Evolutionary conservation across 2,329 filamentous ascomycete species (phyloP), one percentile per base, ranked within the genome.

Genomic region (Penicillium crustosum): DNA sequence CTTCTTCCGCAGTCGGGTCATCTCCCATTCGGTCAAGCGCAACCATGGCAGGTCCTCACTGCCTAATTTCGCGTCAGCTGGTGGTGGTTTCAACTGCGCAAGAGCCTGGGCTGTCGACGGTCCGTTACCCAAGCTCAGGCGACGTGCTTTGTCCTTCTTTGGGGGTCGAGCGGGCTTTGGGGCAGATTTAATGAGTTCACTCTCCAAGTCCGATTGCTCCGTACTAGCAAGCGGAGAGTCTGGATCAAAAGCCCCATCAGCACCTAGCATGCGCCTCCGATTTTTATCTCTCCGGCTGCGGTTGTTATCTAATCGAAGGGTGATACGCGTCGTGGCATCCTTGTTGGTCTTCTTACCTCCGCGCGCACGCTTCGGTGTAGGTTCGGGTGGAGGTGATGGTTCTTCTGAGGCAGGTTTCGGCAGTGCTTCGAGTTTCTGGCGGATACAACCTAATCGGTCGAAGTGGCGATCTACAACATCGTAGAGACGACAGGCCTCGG

Each of bases 1-100:
- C 63, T 84, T 82, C 72, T 88, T 88, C 52, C 86, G 80, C 25
- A 88, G 72, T 51, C 83, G 84, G 6, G 85, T 86, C 84, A 88
- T 86, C 67, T 88, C 86, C 76, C 82, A 88, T 63, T 87, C 85
- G 3, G 86, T 88, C 61, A 88, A 74, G 57, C 84, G 83, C 65
- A 85, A 77, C 86, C 86, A 88, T 2, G 86, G 86, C 59, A 82
- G 75, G 73, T 83, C 82, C 66, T 82, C 82, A 72, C 84, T 86
- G 45, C 86, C 86, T 25, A 82, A 78, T 53, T 77, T 77, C 8
- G 85, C 85, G 69, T 86, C 82, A 21, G 80, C 74, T 15, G 86
- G 86, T 10, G 86, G 86, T 17, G 84, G 83, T 15, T 82, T 81
- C 21, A 87, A 75, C 61, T 82, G 76, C 6, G 85, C 82, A 45